phyloP scores from a whole-genome alignment of 106 monocot genomes.

The Xerophyta viscosa region DNA sequence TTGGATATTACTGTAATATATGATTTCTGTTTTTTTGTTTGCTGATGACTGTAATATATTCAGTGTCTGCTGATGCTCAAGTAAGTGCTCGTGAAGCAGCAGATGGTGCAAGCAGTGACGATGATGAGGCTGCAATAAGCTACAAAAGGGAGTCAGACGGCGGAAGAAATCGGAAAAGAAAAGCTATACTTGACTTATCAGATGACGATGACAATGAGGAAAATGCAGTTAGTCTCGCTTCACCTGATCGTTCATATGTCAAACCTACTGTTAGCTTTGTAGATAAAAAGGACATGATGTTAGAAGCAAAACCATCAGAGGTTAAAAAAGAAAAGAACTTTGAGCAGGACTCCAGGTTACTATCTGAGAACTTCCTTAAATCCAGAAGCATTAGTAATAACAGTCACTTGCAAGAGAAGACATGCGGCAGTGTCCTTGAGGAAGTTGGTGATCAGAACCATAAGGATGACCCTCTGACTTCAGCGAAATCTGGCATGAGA shows the following conservation, averaged over 20 bases:
- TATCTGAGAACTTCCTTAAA: too few species aligned
- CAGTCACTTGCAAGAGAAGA: too few species aligned
- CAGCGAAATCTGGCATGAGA: conserved; percentile 44
- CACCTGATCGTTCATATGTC: conserved; percentile 46
- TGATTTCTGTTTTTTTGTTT: too few species aligned
- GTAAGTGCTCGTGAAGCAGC: conserved; percentile 48
- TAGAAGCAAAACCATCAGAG: conserved; percentile 17
- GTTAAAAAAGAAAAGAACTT: conserved; percentile 11
- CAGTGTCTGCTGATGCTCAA: conserved; percentile 68
- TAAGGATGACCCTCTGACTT: conserved; percentile 4
- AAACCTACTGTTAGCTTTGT: conserved; percentile 5
- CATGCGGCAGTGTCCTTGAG: too few species aligned
- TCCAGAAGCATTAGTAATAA: too few species aligned
- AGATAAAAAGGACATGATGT: conserved; percentile 19
- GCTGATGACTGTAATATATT: neutral
- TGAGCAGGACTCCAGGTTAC: too few species aligned
- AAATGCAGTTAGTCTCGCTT: conserved; percentile 48
- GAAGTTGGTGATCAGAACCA: too few species aligned
- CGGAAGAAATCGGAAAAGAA: conserved; percentile 61
- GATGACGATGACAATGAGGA: conserved; percentile 79
- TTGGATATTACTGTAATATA: neutral
- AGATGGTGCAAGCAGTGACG: conserved; percentile 51
- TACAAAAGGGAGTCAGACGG: conserved; percentile 40
- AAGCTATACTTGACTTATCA: conserved; percentile 68
- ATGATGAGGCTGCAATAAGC: conserved; percentile 33